Base-by-base conservation (phyloP, 139 green algal species). In the Chlorokybus atmophyticus region DNA sequence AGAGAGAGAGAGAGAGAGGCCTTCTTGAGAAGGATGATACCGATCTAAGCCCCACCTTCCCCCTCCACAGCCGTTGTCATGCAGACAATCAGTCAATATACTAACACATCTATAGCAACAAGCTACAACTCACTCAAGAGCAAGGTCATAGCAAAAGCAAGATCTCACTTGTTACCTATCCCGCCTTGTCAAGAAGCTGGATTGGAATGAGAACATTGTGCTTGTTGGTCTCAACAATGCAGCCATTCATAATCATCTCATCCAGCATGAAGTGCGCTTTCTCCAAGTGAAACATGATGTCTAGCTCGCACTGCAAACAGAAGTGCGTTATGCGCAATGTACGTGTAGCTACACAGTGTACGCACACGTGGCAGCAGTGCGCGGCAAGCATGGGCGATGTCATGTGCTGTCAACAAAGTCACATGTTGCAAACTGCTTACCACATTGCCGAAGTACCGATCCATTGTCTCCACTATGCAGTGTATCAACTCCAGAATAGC, bases 261-360 rank as follows among this genome's bases (percentile, higher is more conserved):
- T 74, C 64, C 0, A 74, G 60, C 30, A 78, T 94, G 65, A 86
- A 93, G 67, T 97, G 87, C 26, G 90, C 87, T 84, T 94, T 81
- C 38, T 79, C 72, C 3, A 94, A 73, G 57, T 93, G 85, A 58
- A 93, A 93, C 90, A 98, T 97, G 61, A 98, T 94, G 64, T 98
- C 84, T 40, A 93, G 75, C 71, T 93, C 84, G 52, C 83, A 93
- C 24, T 67, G 50, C 57, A 64, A 44, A 23, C 17, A 44, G 14
- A 44, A 44, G 17, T 44, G 38, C 38, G 17, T 44, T 44, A 44
- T 44, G 14, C 38, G 17, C 38, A 44, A 23, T n/a, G n/a, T n/a
- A n/a, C n/a, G n/a, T n/a, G n/a, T n/a, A n/a, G n/a, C n/a, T n/a
- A n/a, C n/a, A n/a, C n/a, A n/a, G n/a, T n/a, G n/a, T n/a, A n/a